These are phyloP conservation scores for Pythium diclinum DNA, from an alignment of 352 stramenopile genomes.

Conservation along the genomic window DNA sequence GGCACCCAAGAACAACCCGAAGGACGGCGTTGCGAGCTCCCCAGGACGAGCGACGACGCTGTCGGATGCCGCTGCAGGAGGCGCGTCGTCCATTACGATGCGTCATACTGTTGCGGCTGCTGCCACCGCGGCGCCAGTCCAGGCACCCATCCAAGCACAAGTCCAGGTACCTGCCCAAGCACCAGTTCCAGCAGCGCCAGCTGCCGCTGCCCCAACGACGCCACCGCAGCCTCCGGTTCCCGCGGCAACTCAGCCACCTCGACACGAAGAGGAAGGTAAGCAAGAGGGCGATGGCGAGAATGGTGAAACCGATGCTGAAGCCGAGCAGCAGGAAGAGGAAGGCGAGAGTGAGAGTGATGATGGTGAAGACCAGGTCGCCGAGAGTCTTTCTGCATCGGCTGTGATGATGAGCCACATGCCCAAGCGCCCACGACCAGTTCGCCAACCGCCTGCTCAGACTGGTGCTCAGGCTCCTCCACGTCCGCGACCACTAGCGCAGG, in stretches of 20 bases:
- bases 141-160: background rate
- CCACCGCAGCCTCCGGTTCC: background rate
- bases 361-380: conserved; percentile 23
- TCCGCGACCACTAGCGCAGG: background rate
- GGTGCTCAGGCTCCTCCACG: conserved; percentile 8
- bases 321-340: conserved; percentile 32
- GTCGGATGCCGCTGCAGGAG: background rate
- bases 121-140: background rate
- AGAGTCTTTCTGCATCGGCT: conserved; percentile 28
- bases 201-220: background rate
- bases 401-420: conserved; percentile 32
- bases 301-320: conserved; percentile 3
- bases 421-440: conserved; percentile 21
- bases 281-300: conserved; percentile 26
- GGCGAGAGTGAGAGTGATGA: conserved; percentile 26
- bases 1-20: conserved; percentile 32
- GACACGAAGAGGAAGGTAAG: conserved; percentile 25
- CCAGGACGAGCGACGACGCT: conserved; percentile 1
- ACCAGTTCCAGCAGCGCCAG: background rate
- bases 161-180: background rate
- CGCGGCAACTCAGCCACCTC: background rate
- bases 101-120: background rate
- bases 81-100: conserved; percentile 3
- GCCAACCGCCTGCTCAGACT: conserved; percentile 7
- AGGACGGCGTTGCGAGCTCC: conserved; percentile 14